A percentile compares a stretch with the other conserved stretches of the same genome.
phyloP scores from a whole-genome alignment of 2,329 filamentous ascomycete genomes.

The Monosporascus sp. region DNA sequence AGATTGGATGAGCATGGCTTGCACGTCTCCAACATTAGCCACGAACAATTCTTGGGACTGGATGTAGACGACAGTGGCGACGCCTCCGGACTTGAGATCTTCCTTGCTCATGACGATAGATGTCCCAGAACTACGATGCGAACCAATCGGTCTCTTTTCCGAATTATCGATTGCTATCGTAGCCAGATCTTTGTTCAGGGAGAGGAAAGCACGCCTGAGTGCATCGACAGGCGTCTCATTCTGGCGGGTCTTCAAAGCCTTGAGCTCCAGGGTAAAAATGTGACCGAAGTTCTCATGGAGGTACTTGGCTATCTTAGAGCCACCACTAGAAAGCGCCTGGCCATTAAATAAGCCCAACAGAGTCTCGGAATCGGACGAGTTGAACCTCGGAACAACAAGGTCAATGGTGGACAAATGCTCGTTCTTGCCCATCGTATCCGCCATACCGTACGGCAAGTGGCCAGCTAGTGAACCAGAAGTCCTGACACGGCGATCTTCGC shows the following conservation, averaged over 20 bases:
- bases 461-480: slow-evolving; percentile 95
- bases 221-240: slow-evolving; percentile 78
- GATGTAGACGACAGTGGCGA: slow-evolving; percentile 87
- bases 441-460: slow-evolving; percentile 92
- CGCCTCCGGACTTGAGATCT: slow-evolving; percentile 82
- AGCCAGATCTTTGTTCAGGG: slow-evolving; percentile 89
- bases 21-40: slow-evolving; percentile 91
- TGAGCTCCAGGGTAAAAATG: slow-evolving; percentile 77
- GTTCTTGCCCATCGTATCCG: slow-evolving; percentile 85
- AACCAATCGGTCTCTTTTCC: slow-evolving; percentile 62
- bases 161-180: slow-evolving; percentile 75
- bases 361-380: slow-evolving; percentile 83
- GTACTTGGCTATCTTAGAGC: slow-evolving; percentile 94
- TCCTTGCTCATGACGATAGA: slow-evolving; percentile 79
- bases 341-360: slow-evolving; percentile 95
- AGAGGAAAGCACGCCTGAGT: slow-evolving; percentile 76
- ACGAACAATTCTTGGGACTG: slow-evolving; percentile 87
- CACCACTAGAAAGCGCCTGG: slow-evolving; percentile 79
- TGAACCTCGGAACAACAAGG: slow-evolving; percentile 87
- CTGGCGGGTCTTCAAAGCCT: slow-evolving; percentile 58
- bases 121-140: slow-evolving; percentile 65
- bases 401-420: slow-evolving; percentile 96
- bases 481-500: slow-evolving; percentile 87
- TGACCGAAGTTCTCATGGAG: slow-evolving; percentile 92
- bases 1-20: slow-evolving; percentile 90